Evolutionary conservation across 192 early-diverging fungal species (phyloP).

Genomic region (Coemansia javaensis): DNA sequence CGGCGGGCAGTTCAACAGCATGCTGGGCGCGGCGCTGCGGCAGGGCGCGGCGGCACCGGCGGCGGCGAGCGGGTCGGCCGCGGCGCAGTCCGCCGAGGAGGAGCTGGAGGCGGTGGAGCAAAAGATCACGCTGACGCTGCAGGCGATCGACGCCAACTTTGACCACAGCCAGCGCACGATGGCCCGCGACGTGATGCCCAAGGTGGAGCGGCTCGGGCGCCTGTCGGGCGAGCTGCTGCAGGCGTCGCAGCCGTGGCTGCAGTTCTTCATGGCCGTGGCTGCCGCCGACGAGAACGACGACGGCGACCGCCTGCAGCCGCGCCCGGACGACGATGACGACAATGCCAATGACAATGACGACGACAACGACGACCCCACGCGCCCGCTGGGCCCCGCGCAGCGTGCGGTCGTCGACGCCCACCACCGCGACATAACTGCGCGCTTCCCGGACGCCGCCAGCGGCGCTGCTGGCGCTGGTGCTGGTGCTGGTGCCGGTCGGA

Average conservation of each 20-base stretch:
- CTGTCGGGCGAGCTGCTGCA: slow-evolving; percentile 39
- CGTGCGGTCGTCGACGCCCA: slow-evolving; percentile 19
- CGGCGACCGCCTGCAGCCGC: not conserved
- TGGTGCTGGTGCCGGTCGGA: too few relatives aligned
- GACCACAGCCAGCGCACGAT: slow-evolving; percentile 48
- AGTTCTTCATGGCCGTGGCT: slow-evolving; percentile 50
- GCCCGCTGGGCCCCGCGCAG: slow-evolving; percentile 17
- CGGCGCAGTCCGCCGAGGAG: slow-evolving; percentile 41
- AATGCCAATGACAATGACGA: slow-evolving; percentile 2
- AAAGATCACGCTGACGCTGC: slow-evolving; percentile 44
- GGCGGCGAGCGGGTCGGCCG: slow-evolving; percentile 7
- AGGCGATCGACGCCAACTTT: slow-evolving; percentile 50
- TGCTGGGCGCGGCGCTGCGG: slow-evolving; percentile 34
- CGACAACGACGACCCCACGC: slow-evolving; percentile 7
- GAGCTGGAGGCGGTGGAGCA: slow-evolving; percentile 49
- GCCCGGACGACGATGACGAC: not conserved
- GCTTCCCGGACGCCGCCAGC: slow-evolving; percentile 20
- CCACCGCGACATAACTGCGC: slow-evolving; percentile 40
- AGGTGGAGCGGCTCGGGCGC: slow-evolving; percentile 34
- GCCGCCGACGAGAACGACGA: slow-evolving; percentile 24
- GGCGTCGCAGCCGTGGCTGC: slow-evolving; percentile 49
- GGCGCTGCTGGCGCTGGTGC: too few relatives aligned
- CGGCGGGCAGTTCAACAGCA: slow-evolving; percentile 24
- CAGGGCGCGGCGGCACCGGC: slow-evolving; percentile 16
- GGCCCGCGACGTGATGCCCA: slow-evolving; percentile 47